These are phyloP conservation scores for Coemansia sp. DNA, from an alignment of 371 early-diverging fungal genomes.

Conservation along the genomic window DNA sequence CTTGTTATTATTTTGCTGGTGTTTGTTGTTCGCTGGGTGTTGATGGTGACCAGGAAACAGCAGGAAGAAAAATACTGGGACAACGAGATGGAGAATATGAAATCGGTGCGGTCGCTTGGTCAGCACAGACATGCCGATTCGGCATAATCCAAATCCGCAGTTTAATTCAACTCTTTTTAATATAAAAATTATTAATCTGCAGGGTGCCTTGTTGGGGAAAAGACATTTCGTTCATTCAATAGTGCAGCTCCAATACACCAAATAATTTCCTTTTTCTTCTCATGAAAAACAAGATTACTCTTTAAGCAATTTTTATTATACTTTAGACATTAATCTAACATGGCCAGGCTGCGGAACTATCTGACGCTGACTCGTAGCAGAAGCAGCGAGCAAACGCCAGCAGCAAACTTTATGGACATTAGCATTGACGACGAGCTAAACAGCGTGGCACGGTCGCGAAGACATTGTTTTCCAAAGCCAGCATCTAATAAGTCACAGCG, in stretches of 20 bases:
- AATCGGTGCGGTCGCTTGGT: background rate
- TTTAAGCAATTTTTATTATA: background rate
- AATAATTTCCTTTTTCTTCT: background rate
- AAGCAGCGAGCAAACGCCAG: conserved; percentile 3
- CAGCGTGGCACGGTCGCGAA: background rate
- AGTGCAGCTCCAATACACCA: too few relatives aligned
- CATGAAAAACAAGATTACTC: background rate
- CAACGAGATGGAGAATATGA: background rate
- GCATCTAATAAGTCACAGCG: background rate
- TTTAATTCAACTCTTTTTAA: background rate
- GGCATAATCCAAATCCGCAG: background rate
- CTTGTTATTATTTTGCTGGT: background rate
- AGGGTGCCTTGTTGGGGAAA: background rate
- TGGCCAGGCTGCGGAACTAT: conserved; percentile 10
- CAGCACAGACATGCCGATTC: background rate
- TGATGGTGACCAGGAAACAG: background rate
- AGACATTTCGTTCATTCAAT: background rate
- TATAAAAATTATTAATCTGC: background rate
- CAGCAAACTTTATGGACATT: conserved; percentile 40
- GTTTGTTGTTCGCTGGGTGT: background rate
- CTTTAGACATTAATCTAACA: conserved; percentile 5
- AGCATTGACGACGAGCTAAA: background rate
- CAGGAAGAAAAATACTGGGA: conserved; percentile 4
- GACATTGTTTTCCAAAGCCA: background rate
- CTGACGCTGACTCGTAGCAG: background rate